Conservation (phyloP, 148 eudicot species). For the Simmondsia chinensis region DNA sequence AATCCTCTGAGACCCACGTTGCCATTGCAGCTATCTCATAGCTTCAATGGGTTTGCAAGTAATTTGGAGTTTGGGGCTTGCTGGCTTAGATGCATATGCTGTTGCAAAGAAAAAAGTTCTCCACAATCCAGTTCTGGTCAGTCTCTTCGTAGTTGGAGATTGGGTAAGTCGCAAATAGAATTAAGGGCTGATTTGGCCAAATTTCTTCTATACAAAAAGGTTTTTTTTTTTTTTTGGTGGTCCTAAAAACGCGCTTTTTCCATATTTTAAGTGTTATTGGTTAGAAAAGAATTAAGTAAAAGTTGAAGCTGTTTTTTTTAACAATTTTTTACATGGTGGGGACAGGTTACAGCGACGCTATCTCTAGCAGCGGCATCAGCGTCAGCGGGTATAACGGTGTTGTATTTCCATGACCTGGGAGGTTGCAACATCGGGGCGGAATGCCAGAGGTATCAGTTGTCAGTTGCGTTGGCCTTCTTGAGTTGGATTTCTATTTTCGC, state of each 20-base stretch:
- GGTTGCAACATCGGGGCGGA: conserved; percentile 27
- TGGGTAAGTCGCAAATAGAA: too few species aligned
- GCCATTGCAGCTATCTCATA: conserved; percentile 47
- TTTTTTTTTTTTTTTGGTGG: too few species aligned
- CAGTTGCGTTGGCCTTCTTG: conserved; percentile 61
- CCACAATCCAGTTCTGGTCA: conserved; percentile 41
- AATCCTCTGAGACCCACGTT: conserved; percentile 4
- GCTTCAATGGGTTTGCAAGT: conserved; percentile 78
- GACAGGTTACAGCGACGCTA: conserved; percentile 59
- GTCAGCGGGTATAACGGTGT: conserved; percentile 50
- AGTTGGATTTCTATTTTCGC: conserved; percentile 46
- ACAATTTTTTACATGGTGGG: not conserved
- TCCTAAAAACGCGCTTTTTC: too few species aligned
- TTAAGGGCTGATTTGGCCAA: too few species aligned
- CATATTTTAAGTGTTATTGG: too few species aligned
- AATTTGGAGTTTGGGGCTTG: conserved; percentile 61
- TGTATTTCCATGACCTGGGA: conserved; percentile 45
- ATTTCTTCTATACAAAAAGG: too few species aligned
- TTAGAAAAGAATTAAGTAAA: not conserved
- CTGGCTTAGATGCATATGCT: conserved; percentile 57
- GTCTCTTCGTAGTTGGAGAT: conserved; percentile 71
- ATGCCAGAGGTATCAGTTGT: conserved; percentile 48
- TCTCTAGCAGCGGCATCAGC: conserved; percentile 76
- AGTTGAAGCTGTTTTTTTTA: not conserved
- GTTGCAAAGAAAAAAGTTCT: conserved; percentile 32